phyloP scores from a whole-genome alignment of 306 rosid species.

The Gynostemma pentaphyllum region DNA sequence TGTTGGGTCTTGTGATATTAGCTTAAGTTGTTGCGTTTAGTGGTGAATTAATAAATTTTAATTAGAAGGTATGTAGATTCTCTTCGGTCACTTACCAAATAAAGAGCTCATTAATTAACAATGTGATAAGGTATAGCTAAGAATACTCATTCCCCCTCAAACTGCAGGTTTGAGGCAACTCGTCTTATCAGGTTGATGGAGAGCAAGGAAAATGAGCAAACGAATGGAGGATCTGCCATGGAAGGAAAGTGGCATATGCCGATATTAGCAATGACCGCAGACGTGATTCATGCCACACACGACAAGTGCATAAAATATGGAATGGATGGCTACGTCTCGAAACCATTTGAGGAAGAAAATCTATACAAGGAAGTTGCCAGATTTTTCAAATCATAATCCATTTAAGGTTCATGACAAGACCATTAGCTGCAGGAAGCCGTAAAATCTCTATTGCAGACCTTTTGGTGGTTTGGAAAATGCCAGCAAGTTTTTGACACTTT shows the following conservation, averaged over 20 bases:
- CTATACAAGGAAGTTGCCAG: slow-evolving; percentile 75
- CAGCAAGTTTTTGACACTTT: slow-evolving; percentile 7
- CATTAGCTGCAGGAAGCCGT: neutral
- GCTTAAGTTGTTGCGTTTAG: too few relatives aligned
- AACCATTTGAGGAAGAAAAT: slow-evolving; percentile 95
- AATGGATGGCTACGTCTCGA: slow-evolving; percentile 94
- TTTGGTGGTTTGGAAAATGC: neutral
- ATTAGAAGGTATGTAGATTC: too few relatives aligned
- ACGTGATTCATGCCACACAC: slow-evolving; percentile 84
- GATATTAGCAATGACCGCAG: slow-evolving; percentile 94
- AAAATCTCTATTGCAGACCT: slow-evolving; percentile 3
- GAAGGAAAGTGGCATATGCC: slow-evolving; percentile 71
- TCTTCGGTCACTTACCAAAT: too few relatives aligned
- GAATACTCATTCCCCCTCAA: too few relatives aligned
- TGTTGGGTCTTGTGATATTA: too few relatives aligned
- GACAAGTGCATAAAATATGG: slow-evolving; percentile 77
- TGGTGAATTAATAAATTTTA: too few relatives aligned
- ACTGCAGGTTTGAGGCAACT: slow-evolving; percentile 79
- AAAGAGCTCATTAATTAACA: too few relatives aligned
- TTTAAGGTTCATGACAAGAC: neutral
- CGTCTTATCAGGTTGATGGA: slow-evolving; percentile 68
- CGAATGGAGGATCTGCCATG: slow-evolving; percentile 18
- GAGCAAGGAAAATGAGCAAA: slow-evolving; percentile 37
- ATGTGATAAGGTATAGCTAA: too few relatives aligned
- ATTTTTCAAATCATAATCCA: slow-evolving; percentile 43